Conservation (phyloP, 1,139 yeast species). For the Chernovozyma aurita region DNA sequence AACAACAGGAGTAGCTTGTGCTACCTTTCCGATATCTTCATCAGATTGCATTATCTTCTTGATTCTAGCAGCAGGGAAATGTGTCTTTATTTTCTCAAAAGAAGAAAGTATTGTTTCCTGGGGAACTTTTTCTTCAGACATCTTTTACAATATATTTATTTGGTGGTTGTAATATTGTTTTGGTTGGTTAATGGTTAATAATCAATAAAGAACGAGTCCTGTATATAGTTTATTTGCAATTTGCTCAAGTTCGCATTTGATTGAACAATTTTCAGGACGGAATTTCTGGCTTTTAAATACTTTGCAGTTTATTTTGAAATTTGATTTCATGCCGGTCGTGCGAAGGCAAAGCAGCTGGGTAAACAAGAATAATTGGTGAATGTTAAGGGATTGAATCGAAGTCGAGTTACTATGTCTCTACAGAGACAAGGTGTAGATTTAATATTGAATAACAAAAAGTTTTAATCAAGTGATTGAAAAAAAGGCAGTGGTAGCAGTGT, state of each 20-base stretch:
- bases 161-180: background rate
- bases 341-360: too few relatives aligned
- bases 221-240: background rate
- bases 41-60: conserved; percentile 97
- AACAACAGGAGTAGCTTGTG: conserved; percentile 96
- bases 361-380: too few relatives aligned
- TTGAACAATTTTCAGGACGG: background rate
- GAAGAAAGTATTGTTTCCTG: conserved; percentile 29
- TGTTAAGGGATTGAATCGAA: too few relatives aligned
- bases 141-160: conserved; percentile 8
- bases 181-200: too few relatives aligned
- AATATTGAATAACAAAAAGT: too few relatives aligned
- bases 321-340: background rate
- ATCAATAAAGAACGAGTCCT: background rate
- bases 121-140: conserved; percentile 18
- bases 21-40: conserved; percentile 97
- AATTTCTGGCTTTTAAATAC: conserved; percentile 2
- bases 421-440: too few relatives aligned
- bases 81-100: conserved; percentile 70
- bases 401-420: too few relatives aligned
- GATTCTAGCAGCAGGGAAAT: conserved; percentile 95
- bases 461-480: too few relatives aligned
- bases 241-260: background rate
- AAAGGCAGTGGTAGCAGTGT: too few relatives aligned
- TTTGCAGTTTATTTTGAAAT: background rate